A percentile compares a stretch with the other conserved stretches of the same genome.
These are phyloP conservation scores for Phoma sp. DNA, from an alignment of 2,329 filamentous ascomycete genomes.

Conservation along the genomic window DNA sequence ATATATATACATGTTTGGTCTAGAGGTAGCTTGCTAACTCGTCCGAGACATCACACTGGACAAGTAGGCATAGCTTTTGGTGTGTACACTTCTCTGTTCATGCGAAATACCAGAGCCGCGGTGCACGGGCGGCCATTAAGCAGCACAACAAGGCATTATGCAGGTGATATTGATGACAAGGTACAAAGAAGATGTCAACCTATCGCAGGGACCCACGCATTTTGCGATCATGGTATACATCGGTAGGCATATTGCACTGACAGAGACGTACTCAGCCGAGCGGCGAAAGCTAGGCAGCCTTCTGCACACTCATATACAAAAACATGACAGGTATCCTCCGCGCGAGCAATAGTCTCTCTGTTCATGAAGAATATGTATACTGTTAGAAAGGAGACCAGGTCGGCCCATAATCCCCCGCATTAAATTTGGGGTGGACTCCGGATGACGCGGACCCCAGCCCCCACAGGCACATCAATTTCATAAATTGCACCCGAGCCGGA, in stretches of 20 bases:
- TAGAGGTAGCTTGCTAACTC: neutral
- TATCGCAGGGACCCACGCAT: neutral
- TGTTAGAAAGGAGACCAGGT: neutral
- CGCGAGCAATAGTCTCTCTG: too few relatives aligned
- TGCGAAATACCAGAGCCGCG: too few relatives aligned
- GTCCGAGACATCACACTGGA: neutral
- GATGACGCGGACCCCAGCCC: conserved; percentile 9
- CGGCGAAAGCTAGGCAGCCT: neutral
- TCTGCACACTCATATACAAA: neutral
- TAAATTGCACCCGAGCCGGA: conserved; percentile 3
- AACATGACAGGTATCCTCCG: neutral
- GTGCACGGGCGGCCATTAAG: neutral
- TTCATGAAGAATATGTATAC: too few relatives aligned
- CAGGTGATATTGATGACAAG: neutral
- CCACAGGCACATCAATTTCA: conserved; percentile 1
- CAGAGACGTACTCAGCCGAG: neutral
- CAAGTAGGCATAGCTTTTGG: neutral
- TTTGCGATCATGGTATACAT: neutral
- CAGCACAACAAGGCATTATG: neutral
- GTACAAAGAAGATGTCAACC: neutral
- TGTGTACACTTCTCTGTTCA: neutral
- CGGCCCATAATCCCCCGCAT: conserved; percentile 1
- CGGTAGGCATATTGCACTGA: neutral
- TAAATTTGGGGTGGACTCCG: conserved; percentile 1
- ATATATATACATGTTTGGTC: neutral